Percentiles rank a stretch among this genome's conserved stretches.
phyloP scores from a whole-genome alignment of 2,329 filamentous ascomycete genomes.

The Penicillium sp. region DNA sequence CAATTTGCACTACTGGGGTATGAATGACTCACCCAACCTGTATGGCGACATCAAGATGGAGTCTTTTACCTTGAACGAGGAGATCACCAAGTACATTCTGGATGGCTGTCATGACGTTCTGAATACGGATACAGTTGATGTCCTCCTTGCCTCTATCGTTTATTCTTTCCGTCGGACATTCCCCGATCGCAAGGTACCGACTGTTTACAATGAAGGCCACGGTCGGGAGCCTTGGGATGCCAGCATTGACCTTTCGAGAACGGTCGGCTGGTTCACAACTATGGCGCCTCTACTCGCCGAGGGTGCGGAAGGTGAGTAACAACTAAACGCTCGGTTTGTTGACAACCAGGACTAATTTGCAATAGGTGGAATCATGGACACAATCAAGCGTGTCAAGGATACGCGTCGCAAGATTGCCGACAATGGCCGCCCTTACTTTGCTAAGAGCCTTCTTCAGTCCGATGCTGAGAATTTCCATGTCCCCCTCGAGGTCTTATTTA shows the following conservation, averaged over 20 bases:
- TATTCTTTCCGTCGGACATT: constrained; percentile 48
- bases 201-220: constrained; percentile 52
- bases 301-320: constrained; percentile 25
- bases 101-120: constrained; percentile 33
- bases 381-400: constrained; percentile 40
- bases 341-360: constrained; percentile 11
- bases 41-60: constrained; percentile 39
- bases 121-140: constrained; percentile 39
- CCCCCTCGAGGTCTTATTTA: constrained; percentile 44
- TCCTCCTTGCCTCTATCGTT: constrained; percentile 39
- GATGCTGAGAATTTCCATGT: constrained; percentile 37
- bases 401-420: constrained; percentile 34
- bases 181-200: constrained; percentile 41
- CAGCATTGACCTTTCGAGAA: constrained; percentile 47
- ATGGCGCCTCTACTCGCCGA: constrained; percentile 44
- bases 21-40: constrained; percentile 30
- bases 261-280: constrained; percentile 53
- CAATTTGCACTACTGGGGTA: constrained; percentile 39
- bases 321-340: background rate
- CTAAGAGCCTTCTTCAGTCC: constrained; percentile 30
- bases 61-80: constrained; percentile 34
- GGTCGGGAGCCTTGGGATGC: constrained; percentile 48
- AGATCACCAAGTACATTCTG: constrained; percentile 33
- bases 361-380: constrained; percentile 28
- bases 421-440: constrained; percentile 38